A percentile compares a stretch with the other conserved stretches of the same genome.
These are phyloP conservation scores for Musa acuminata DNA, from an alignment of 176 grass and related monocot species.

Conservation along the genomic window DNA sequence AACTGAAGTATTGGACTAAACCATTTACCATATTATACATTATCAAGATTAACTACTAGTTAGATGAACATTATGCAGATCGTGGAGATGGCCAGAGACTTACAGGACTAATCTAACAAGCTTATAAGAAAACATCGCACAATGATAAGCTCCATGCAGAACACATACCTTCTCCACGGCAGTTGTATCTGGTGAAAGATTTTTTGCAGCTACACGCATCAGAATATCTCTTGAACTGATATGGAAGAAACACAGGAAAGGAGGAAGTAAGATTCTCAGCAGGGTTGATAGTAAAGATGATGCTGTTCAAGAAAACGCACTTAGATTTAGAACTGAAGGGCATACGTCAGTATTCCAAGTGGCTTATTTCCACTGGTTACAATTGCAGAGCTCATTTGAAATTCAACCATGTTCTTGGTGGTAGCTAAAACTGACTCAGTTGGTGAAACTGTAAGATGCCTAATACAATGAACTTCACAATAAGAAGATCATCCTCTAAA, in stretches of 20 bases:
- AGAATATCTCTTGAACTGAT: slow-evolving; percentile 71
- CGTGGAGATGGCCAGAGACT: not conserved
- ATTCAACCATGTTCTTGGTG: slow-evolving; percentile 62
- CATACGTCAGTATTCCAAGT: slow-evolving; percentile 72
- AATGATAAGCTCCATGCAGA: not conserved
- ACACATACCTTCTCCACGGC: slow-evolving; percentile 41
- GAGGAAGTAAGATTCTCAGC: not conserved
- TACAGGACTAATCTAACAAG: not conserved
- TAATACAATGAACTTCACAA: slow-evolving; percentile 11
- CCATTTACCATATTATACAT: not conserved
- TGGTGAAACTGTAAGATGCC: slow-evolving; percentile 46
- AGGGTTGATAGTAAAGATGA: not conserved
- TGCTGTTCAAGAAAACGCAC: not conserved
- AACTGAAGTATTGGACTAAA: not conserved
- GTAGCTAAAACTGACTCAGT: slow-evolving; percentile 49
- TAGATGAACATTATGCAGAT: not conserved
- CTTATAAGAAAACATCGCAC: not conserved
- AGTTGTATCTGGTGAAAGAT: slow-evolving; percentile 39
- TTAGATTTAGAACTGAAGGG: not conserved
- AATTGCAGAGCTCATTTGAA: slow-evolving; percentile 47
- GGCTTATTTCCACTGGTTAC: slow-evolving; percentile 43
- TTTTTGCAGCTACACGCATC: slow-evolving; percentile 56
- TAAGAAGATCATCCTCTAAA: not conserved
- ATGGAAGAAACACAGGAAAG: not conserved
- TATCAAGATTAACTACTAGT: not conserved